Base-by-base conservation (phyloP, 345 rosid genomes). In the Pugionium dolabratum region DNA sequence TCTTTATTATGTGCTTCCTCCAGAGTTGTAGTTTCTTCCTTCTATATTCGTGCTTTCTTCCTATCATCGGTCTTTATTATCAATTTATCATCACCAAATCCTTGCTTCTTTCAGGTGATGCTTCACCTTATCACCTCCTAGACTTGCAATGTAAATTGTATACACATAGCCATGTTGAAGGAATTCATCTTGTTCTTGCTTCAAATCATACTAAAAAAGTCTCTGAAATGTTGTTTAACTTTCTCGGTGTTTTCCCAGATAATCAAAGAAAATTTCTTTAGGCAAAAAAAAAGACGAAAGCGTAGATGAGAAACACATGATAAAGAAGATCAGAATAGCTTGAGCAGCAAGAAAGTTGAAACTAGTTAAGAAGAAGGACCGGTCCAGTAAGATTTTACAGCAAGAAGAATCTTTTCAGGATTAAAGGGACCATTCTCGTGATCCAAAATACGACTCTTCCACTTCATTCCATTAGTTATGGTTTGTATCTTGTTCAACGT, bases 401-500 rank as follows among this genome's bases (percentile, higher is more conserved):
- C 89, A 32, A 94, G 77, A 65, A 94, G 88, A 37, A 94, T 83
- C 72, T 94, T 94, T 87, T 94, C 99, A 0, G 96, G 96, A 70
- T 83, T 90, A 75, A 94, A 94, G 7, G 97, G 97, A 75, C 99
- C 99, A 35, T 85, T 90, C 80, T 94, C 99, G 48, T 94, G 99
- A 68, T 94, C 99, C 76, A 86, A 62, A 42, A 90, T 84, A 61
- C 82, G 87, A 79, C 96, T 88, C 53, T 78, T 81, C 99, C 99
- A 90, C 75, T 80, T 88, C 96, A 94, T 94, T 66, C 96, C 90
- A 49, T 85, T 87, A 5, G 89, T 90, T 72, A 85, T 76, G 42
- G 80, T 76, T 80, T 85, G 84, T 28, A 94, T 77, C 84, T 90
- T 94, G 58, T 85, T 90, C 7, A 94, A 80, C 8, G 79, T 65